A percentile compares a stretch with the other conserved stretches of the same genome.
These are phyloP conservation scores for Ogataea methylovora DNA, from an alignment of 805 yeast genomes.

Conservation along the genomic window DNA sequence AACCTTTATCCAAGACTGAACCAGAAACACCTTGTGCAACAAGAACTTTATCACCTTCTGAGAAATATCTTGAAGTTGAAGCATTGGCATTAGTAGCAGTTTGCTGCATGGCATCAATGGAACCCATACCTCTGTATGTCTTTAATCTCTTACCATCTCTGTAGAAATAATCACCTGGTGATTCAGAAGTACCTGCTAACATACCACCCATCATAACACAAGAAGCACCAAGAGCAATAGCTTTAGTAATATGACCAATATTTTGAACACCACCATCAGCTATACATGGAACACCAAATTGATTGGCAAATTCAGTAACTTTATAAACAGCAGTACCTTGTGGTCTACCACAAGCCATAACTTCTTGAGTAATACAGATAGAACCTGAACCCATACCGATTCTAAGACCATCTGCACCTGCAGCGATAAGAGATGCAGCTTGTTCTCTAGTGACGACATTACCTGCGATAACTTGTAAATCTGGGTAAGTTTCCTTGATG, in stretches of 20 bases:
- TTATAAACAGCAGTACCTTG: constrained; percentile 98
- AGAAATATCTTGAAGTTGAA: constrained; percentile 95
- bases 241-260: constrained; percentile 97
- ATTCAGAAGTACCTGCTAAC: constrained; percentile 96
- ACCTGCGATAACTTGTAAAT: constrained; percentile 90
- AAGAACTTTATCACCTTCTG: constrained; percentile 89
- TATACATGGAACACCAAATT: constrained; percentile 96
- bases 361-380: constrained; percentile 98
- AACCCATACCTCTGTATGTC: constrained; percentile 99
- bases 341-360: constrained; percentile 99
- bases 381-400: constrained; percentile 99
- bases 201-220: constrained; percentile 99
- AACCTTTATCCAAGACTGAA: constrained; percentile 94
- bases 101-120: constrained; percentile 96
- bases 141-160: constrained; percentile 97
- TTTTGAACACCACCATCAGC: constrained; percentile 99
- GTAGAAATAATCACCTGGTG: constrained; percentile 97
- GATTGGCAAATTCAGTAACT: constrained; percentile 88
- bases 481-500: constrained; percentile 76
- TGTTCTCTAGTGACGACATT: constrained; percentile 98
- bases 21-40: constrained; percentile 99
- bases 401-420: constrained; percentile 97
- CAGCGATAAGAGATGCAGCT: constrained; percentile 89
- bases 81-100: constrained; percentile 89
- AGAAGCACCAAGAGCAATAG: constrained; percentile 94